These are phyloP conservation scores for Umbelopsis ramanniana DNA, from an alignment of 192 early-diverging fungal genomes.

Conservation along the genomic window DNA sequence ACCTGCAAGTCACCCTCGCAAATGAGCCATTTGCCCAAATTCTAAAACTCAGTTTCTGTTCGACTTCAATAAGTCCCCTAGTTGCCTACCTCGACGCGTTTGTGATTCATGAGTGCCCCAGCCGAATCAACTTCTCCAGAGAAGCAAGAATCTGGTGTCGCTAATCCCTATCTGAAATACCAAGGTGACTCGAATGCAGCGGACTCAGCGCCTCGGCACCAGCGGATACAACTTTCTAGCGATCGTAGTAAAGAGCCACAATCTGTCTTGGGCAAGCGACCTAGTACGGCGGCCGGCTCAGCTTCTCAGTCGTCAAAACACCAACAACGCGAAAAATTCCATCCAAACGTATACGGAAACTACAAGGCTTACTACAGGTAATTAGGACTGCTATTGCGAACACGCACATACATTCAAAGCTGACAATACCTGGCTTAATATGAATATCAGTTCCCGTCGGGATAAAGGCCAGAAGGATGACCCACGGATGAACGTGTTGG, in stretches of 20 bases:
- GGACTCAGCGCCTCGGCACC: not conserved
- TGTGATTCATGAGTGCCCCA: too few species aligned
- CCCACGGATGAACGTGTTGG: slow-evolving; percentile 59
- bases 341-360: slow-evolving; percentile 52
- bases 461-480: slow-evolving; percentile 48
- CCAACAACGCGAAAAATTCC: not conserved
- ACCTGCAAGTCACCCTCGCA: too few species aligned
- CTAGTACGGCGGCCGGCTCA: not conserved
- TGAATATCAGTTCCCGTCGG: slow-evolving; percentile 9
- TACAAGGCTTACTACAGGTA: slow-evolving; percentile 64
- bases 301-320: not conserved
- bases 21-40: too few species aligned
- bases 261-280: not conserved
- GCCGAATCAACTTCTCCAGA: too few species aligned
- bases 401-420: not conserved
- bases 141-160: too few species aligned
- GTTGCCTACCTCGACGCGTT: too few species aligned
- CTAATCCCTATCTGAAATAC: not conserved
- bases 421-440: not conserved
- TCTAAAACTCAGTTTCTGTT: too few species aligned
- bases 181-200: not conserved
- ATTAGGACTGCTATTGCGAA: not conserved
- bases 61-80: too few species aligned
- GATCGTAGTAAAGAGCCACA: not conserved
- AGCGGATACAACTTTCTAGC: not conserved